Base-by-base conservation (phyloP, 2,329 filamentous ascomycete species). In the Colletotrichum gloeosporioides region DNA sequence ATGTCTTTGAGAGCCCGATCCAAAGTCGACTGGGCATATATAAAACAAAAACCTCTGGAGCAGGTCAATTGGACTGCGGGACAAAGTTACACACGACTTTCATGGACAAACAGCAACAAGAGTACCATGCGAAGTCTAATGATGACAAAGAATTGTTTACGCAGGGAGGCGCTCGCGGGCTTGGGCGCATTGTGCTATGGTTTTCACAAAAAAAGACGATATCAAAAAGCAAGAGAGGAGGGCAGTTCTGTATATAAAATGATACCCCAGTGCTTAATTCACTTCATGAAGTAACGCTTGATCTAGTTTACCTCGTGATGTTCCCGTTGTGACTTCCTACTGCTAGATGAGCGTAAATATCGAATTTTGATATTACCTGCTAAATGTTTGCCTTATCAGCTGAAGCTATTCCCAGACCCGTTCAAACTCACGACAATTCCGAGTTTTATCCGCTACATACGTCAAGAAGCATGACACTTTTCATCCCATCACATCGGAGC, bases 251-350 rank as follows among this genome's bases (percentile, higher is more conserved):
- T 76, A 69, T n/a, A 74, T 76, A 65, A 27, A 18, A 74, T 76
- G 74, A 76, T 76, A 76, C 74, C 74, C 74, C 57, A 74, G 71
- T 74, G 70, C 74, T 76, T 61, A 57, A 69, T 74, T 36, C 27
- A 76, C 64, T 55, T 61, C 31, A 65, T 64, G 39, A 36, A 57
- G 36, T 31, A 74, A 36, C 2, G n/a, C 5, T 31, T 61, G 25
- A 1, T 6, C 5, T 57, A 4, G 4, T 6, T 61, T 16, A 9
- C 1, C 9, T 4, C 6, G 12, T 39, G 31, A 32, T 32, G 2
- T 8, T 3, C 4, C 22, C 8, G 4, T 27, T 8, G 4, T 15
- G 0, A n/a, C 25, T 25, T 25, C 44, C 4, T 12, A 18, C 9
- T 4, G 18, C 39, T n/a, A 1, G n/a, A 4, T 18, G 3, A n/a